Conservation (phyloP, 2,329 filamentous ascomycete genomes). For the Cadophora sp. region DNA sequence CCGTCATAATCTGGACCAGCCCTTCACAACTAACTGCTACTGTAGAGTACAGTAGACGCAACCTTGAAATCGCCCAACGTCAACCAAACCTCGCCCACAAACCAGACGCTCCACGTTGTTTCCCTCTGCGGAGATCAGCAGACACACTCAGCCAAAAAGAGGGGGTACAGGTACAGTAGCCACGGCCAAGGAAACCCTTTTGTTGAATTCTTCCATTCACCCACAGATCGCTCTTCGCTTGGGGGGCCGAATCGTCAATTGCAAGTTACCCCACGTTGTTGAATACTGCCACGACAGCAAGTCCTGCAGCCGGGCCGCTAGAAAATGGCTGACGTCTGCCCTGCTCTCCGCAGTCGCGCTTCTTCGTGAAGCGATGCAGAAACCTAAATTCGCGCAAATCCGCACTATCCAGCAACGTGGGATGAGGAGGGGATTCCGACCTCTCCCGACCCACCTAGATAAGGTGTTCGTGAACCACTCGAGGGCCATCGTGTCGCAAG, state of each 20-base stretch:
- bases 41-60: too few relatives aligned
- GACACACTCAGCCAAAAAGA: conserved; percentile 14
- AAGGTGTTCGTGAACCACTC: conserved; percentile 23
- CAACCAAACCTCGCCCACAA: conserved; percentile 9
- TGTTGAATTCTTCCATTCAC: conserved; percentile 25
- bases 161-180: not conserved
- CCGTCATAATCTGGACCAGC: not conserved
- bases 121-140: conserved; percentile 4
- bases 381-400: conserved; percentile 11
- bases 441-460: conserved; percentile 33
- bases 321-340: conserved; percentile 22
- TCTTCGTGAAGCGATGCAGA: conserved; percentile 7
- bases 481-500: conserved; percentile 26
- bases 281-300: conserved; percentile 44
- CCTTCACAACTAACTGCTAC: not conserved
- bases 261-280: conserved; percentile 50
- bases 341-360: conserved; percentile 24
- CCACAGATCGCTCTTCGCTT: conserved; percentile 12
- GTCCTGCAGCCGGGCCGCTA: conserved; percentile 31
- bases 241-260: conserved; percentile 11
- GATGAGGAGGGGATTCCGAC: conserved; percentile 27
- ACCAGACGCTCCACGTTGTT: conserved; percentile 15
- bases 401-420: conserved; percentile 4
- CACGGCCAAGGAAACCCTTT: conserved; percentile 15
- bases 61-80: not conserved